Evolutionary conservation across 805 yeast species (phyloP).

Genomic region (Phaffomyces antillensis): DNA sequence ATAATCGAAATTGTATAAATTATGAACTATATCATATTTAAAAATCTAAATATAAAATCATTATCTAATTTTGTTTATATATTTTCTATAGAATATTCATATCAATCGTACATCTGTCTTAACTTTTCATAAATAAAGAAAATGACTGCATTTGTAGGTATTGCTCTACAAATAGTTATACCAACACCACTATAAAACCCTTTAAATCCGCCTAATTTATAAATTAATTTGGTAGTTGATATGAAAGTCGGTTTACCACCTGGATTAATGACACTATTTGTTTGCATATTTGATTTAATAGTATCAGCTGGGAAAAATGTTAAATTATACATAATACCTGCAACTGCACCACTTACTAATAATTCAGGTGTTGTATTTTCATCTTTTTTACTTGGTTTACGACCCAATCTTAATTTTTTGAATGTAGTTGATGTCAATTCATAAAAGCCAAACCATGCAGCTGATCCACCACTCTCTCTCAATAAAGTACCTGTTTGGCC

Average conservation of each 20-base stretch:
- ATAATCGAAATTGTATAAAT: neutral
- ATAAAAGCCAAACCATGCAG: constrained; percentile 91
- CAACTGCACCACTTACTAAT: constrained; percentile 73
- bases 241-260: constrained; percentile 25
- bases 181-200: constrained; percentile 83
- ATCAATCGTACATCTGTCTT: constrained; percentile 27
- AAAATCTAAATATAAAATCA: too few species aligned
- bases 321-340: constrained; percentile 77
- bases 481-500: constrained; percentile 79
- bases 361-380: constrained; percentile 42
- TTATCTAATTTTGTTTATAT: neutral
- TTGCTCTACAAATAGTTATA: constrained; percentile 71
- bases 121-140: constrained; percentile 71
- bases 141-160: constrained; percentile 86
- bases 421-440: constrained; percentile 44
- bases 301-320: constrained; percentile 88
- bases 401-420: constrained; percentile 26
- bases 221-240: constrained; percentile 34
- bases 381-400: constrained; percentile 14
- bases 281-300: constrained; percentile 80
- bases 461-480: constrained; percentile 84
- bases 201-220: constrained; percentile 48
- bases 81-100: neutral
- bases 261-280: constrained; percentile 33
- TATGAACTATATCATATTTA: neutral